Evolutionary conservation across 352 stramenopile genomes (phyloP), one percentile per base, ranked within the genome.

Genomic region (Pythium angustatum): DNA sequence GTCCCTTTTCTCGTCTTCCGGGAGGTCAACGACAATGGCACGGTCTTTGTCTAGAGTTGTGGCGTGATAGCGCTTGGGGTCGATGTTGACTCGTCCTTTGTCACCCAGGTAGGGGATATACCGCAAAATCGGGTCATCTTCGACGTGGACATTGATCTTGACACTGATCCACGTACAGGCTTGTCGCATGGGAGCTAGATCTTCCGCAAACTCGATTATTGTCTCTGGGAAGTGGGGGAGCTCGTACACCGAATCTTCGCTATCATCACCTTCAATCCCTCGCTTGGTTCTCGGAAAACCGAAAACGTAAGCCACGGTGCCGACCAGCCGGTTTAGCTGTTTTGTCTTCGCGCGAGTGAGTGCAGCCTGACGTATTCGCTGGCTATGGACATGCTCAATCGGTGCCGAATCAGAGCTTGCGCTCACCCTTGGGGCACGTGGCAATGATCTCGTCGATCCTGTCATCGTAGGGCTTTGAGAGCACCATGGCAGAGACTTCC

Each of bases 61-160:
- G 28, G 68, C 73, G 0, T 71, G 64, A 38, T 91, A 91, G 0
- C 78, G 71, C 34, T 86, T 76, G 22, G 81, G 85, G 43, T 90
- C 79, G 48, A 91, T 81, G 8, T 75, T 68, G 57, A 91, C 58
- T 3, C 59, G 67, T 5, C 72, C 66, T 24, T 81, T 72, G 19
- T 98, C 90, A 19, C 90, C 90, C 63, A 98, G 82, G 66, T 97
- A 97, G 3, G 92, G 92, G 10, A 97, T 78, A 57, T 95, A 93
- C 14, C 85, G 78, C 52, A 98, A 69, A 33, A 94, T 79, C 5
- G 82, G 76, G 53, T 97, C 85, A 68, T 97, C 90, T 14, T 93
- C 85, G 1, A 89, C 80, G 41, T 78, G 81, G 31, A 85, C 72
- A 48, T 90, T 92, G 24, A 82, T 91, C 27, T 80, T 81, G 12